Evolutionary conservation across 176 grass and related monocot species (phyloP).

Genomic region (Panicum miliaceum): DNA sequence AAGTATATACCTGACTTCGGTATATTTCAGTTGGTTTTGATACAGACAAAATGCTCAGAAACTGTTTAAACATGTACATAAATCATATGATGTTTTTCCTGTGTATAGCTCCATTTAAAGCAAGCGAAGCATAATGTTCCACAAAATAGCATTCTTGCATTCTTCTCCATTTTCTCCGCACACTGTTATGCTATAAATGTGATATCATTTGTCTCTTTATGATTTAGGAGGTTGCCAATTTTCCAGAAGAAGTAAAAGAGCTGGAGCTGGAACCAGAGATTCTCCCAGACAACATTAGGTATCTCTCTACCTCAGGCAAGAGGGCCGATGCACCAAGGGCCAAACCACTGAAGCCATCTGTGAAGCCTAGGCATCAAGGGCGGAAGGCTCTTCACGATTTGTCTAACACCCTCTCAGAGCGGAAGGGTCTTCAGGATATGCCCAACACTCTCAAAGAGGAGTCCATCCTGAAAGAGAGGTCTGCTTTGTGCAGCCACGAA

Average conservation of each 20-base stretch:
- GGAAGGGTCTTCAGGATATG: conserved; percentile 26
- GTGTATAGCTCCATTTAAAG: conserved; percentile 6
- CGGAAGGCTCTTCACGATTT: conserved; percentile 45
- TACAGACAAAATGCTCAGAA: conserved; percentile 15
- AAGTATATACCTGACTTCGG: not conserved
- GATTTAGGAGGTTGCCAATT: conserved; percentile 41
- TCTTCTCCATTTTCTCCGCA: not conserved
- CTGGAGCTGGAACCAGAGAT: conserved; percentile 61
- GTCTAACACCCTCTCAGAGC: conserved; percentile 45
- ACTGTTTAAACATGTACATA: conserved; percentile 13
- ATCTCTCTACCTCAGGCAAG: conserved; percentile 54
- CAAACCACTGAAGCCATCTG: conserved; percentile 57
- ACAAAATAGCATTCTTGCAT: not conserved
- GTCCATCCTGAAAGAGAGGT: conserved; percentile 40
- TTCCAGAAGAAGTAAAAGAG: conserved; percentile 38
- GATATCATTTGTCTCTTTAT: conserved; percentile 15
- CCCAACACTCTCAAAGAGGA: conserved; percentile 8
- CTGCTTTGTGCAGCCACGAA: conserved; percentile 37
- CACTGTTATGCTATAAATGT: not conserved
- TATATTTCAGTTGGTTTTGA: conserved; percentile 1
- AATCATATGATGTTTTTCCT: conserved; percentile 15
- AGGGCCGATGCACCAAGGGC: conserved; percentile 50
- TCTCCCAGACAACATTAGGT: conserved; percentile 32
- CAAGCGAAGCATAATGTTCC: not conserved
- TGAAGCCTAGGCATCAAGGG: conserved; percentile 43